These are phyloP conservation scores for Cyberlindnera misumaiensis DNA, from an alignment of 805 yeast genomes.

Conservation along the genomic window DNA sequence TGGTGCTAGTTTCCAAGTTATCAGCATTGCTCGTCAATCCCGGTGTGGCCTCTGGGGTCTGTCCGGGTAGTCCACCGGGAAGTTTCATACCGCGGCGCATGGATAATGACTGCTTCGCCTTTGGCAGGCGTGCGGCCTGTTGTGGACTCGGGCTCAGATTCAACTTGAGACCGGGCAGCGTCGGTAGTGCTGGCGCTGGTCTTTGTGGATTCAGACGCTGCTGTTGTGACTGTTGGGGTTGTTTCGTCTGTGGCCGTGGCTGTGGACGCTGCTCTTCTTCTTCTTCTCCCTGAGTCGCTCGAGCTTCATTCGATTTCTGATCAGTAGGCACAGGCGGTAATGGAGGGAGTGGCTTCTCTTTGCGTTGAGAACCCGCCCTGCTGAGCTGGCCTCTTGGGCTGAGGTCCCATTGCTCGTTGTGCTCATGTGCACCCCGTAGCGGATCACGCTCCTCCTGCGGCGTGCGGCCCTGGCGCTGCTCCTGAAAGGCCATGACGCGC, in stretches of 20 bases:
- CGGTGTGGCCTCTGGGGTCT: too few relatives aligned
- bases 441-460: constrained; percentile 8
- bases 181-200: constrained; percentile 25
- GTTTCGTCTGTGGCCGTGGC: neutral
- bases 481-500: constrained; percentile 79
- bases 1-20: constrained; percentile 13
- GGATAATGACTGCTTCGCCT: constrained; percentile 71
- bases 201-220: constrained; percentile 20
- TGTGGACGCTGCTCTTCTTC: neutral
- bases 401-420: too few relatives aligned
- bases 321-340: constrained; percentile 24
- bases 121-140: constrained; percentile 74
- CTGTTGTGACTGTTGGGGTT: constrained; percentile 2
- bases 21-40: too few relatives aligned
- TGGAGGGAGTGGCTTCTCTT: constrained; percentile 36
- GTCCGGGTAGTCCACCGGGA: constrained; percentile 71
- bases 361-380: constrained; percentile 7
- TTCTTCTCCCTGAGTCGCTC: neutral
- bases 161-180: constrained; percentile 1
- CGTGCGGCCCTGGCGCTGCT: constrained; percentile 50
- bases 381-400: neutral
- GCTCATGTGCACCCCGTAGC: too few relatives aligned
- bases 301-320: neutral
- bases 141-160: constrained; percentile 42
- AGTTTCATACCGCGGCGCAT: constrained; percentile 80